phyloP scores from a whole-genome alignment of 2,329 filamentous ascomycete genomes.

The Diaporthe aspalathi region DNA sequence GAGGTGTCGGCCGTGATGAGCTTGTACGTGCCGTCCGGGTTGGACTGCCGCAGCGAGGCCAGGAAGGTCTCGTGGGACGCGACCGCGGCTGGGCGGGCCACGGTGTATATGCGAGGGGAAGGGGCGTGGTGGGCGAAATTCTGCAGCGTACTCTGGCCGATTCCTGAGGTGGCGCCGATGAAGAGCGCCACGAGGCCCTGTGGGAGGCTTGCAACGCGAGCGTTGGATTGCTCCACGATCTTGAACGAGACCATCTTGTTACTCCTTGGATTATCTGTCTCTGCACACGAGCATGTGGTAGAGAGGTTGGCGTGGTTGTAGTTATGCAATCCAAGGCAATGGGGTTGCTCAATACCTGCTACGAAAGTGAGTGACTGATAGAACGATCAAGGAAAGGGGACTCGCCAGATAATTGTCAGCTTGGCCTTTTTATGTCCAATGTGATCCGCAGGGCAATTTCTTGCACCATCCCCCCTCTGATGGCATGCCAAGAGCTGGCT shows the following conservation, averaged over 20 bases:
- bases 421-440: too few species aligned
- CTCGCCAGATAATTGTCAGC: too few species aligned
- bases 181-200: not conserved
- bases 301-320: too few species aligned
- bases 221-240: not conserved
- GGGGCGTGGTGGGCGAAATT: not conserved
- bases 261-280: not conserved
- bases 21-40: not conserved
- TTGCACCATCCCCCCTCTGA: too few species aligned
- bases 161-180: not conserved
- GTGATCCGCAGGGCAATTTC: too few species aligned
- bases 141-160: slow-evolving; percentile 2
- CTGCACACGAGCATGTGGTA: not conserved
- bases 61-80: not conserved
- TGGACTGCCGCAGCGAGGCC: not conserved
- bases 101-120: slow-evolving; percentile 1
- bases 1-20: slow-evolving; percentile 1
- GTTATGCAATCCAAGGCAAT: too few species aligned
- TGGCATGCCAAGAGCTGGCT: too few species aligned
- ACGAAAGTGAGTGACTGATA: too few species aligned
- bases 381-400: too few species aligned
- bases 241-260: not conserved
- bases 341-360: too few species aligned
- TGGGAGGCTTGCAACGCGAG: not conserved
- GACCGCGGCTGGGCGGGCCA: not conserved